Evolutionary conservation across 176 grass and related monocot genomes (phyloP).

Genomic region (Phyllostachys edulis): DNA sequence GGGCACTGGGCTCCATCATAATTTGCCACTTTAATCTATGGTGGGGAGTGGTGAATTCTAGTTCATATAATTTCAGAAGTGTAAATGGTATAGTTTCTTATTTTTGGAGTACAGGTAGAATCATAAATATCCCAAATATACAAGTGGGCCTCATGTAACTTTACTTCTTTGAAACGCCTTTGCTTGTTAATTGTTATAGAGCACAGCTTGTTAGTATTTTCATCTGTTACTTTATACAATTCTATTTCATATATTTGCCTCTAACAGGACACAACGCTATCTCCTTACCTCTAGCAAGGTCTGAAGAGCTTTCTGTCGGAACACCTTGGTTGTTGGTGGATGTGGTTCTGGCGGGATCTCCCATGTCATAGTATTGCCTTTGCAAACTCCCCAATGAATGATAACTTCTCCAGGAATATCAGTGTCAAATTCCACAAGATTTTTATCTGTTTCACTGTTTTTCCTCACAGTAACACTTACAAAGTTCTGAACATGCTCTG

Average conservation of each 20-base stretch:
- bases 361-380: constrained; percentile 69
- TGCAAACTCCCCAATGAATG: constrained; percentile 92
- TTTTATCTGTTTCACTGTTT: constrained; percentile 52
- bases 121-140: background rate
- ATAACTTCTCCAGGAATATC: constrained; percentile 86
- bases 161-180: constrained; percentile 8
- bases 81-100: background rate
- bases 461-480: constrained; percentile 65
- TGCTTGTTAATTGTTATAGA: constrained; percentile 7
- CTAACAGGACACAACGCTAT: constrained; percentile 33
- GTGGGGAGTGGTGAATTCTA: background rate
- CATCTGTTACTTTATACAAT: constrained; percentile 6
- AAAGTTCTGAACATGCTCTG: constrained; percentile 67
- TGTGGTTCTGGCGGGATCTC: constrained; percentile 77
- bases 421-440: constrained; percentile 71
- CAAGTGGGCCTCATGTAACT: background rate
- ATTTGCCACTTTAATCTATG: background rate
- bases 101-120: background rate
- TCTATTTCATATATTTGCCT: constrained; percentile 30
- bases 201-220: background rate
- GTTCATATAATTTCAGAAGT: constrained; percentile 9
- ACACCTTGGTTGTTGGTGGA: constrained; percentile 70
- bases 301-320: constrained; percentile 82
- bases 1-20: background rate
- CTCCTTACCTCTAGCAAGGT: constrained; percentile 78